phyloP scores from a whole-genome alignment of 2,329 filamentous ascomycete genomes.

The Colletotrichum aenigma region DNA sequence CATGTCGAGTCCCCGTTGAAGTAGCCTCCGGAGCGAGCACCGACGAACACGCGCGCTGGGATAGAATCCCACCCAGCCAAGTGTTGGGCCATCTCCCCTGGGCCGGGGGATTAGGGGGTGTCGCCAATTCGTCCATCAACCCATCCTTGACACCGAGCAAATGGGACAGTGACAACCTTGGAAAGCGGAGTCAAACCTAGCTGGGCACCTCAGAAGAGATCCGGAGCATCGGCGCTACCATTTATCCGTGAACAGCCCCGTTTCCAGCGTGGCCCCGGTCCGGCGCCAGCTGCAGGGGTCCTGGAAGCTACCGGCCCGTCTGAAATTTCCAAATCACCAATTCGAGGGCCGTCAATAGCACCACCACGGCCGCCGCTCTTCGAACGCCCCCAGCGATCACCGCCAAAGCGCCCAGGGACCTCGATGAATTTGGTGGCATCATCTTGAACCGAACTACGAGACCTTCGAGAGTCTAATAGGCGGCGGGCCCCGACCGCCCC shows the following conservation, averaged over 20 bases:
- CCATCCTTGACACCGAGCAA: not conserved
- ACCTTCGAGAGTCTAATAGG: not conserved
- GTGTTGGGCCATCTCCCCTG: not conserved
- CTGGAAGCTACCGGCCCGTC: conserved; percentile 9
- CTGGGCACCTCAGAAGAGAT: not conserved
- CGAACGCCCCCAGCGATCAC: not conserved
- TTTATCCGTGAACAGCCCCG: not conserved
- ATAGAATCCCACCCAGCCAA: not conserved
- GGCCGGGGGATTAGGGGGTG: not conserved
- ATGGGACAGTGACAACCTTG: not conserved
- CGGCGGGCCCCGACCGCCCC: not conserved
- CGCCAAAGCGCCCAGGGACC: not conserved
- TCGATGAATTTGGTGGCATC: not conserved
- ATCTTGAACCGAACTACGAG: not conserved
- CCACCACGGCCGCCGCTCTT: not conserved
- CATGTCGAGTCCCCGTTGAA: not conserved
- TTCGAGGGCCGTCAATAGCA: conserved; percentile 9
- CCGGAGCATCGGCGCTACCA: not conserved
- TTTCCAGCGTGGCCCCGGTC: not conserved
- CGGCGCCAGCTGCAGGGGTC: conserved; percentile 6
- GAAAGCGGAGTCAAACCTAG: not conserved
- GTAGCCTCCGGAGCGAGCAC: not conserved
- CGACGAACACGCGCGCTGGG: not conserved
- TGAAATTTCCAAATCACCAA: conserved; percentile 21
- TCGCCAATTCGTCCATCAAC: not conserved